Evolutionary conservation across 345 rosid genomes (phyloP), one percentile per base, ranked within the genome.

Genomic region (Arabis alpina): DNA sequence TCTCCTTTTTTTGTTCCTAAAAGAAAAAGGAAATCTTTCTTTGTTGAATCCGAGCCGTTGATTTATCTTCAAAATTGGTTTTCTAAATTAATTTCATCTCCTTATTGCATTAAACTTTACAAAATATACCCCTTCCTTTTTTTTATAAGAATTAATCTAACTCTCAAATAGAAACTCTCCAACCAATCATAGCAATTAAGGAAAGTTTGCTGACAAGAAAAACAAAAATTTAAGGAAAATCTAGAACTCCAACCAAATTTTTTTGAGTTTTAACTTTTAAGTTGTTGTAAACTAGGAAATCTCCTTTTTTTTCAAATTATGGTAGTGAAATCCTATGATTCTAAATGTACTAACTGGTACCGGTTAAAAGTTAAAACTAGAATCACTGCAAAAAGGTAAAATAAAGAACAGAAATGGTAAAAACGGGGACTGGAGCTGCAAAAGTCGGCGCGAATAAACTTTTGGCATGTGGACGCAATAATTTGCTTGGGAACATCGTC

Each of bases 391-490:
- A 34, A 52, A 69, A 43, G 52, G 30, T 28, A 13, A 19, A 36
- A 32, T 3, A 59, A 25, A 24, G 28, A 52, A 15, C 40, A 15
- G 25, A 69, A 48, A 0, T 55, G 36, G 43, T 54, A 66, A 66
- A 2, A 42, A 28, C 23, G 8, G 14, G 28, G 24, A 40, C 10
- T 24, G 34, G 73, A 57, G 57, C 65, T 57, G 48, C 63, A 71
- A 61, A 51, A 61, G 60, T 59, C 43, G 47, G 54, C 61, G 75
- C 61, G 62, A 71, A 61, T 71, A 61, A 50, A 61, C 55, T 71
- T 62, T 53, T 5, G 62, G 47, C 76, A 72, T 63, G 76, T 63
- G 76, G 63, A 44, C 61, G 54, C 49, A 32, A 71, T 32, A 7
- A 53, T 53, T 61, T 27, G 55, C 69, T 72, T 11, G 69, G 55